Conservation (phyloP, 2,329 filamentous ascomycete species). For the Pyrenochaeta sp. region DNA sequence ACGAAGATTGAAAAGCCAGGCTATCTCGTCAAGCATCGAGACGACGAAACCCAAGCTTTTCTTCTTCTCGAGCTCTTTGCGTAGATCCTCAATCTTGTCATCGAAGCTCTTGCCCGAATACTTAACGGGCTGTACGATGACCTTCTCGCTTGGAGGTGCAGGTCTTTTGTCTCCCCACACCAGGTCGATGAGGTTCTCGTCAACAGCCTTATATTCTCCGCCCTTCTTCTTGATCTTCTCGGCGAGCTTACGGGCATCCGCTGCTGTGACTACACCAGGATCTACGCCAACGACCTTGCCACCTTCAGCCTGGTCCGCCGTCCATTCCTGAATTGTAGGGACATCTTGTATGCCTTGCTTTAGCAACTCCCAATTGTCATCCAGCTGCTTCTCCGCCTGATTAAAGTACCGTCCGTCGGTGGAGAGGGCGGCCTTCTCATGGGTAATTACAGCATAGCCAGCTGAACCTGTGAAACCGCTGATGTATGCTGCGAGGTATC, state of each 20-base stretch:
- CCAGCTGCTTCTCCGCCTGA: constrained; percentile 89
- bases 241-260: constrained; percentile 76
- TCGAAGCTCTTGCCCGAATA: constrained; percentile 84
- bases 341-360: constrained; percentile 95
- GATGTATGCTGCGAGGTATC: constrained; percentile 72
- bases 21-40: constrained; percentile 95
- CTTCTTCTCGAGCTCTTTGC: constrained; percentile 92
- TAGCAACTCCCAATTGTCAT: constrained; percentile 87
- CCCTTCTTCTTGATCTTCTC: constrained; percentile 89
- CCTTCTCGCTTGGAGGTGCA: constrained; percentile 75
- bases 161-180: constrained; percentile 86
- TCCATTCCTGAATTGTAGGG: constrained; percentile 97
- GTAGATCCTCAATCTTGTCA: constrained; percentile 83
- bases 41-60: constrained; percentile 87
- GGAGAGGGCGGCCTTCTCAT: constrained; percentile 85
- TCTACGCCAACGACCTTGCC: constrained; percentile 93
- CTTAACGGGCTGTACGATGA: constrained; percentile 74
- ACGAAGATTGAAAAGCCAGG: constrained; percentile 97
- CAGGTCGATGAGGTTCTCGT: constrained; percentile 85
- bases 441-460: constrained; percentile 88
- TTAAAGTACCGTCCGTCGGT: constrained; percentile 99
- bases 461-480: constrained; percentile 95
- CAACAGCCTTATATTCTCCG: constrained; percentile 78
- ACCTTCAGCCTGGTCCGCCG: constrained; percentile 81
- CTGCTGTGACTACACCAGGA: constrained; percentile 81